phyloP scores from a whole-genome alignment of 352 stramenopile species.

The Pythium vanterpoolii region DNA sequence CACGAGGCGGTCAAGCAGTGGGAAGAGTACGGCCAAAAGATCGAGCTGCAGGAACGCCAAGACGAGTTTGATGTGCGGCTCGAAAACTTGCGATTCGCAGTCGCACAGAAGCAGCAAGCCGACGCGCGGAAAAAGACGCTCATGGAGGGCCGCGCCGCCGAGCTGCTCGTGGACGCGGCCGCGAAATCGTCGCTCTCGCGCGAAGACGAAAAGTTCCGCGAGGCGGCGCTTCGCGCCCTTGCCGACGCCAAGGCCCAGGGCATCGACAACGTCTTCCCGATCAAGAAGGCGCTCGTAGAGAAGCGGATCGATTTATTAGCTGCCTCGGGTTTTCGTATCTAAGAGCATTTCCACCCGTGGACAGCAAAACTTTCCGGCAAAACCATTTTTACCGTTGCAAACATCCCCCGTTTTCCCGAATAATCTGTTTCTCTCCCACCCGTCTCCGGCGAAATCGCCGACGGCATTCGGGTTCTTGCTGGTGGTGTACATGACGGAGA shows the following conservation, averaged over 20 bases:
- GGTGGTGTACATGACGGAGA: too few species aligned
- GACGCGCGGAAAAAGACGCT: conserved; percentile 56
- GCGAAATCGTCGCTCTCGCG: conserved; percentile 33
- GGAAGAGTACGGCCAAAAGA: conserved; percentile 58
- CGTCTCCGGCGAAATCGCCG: too few species aligned
- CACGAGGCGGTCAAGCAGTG: conserved; percentile 55
- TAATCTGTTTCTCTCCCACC: too few species aligned
- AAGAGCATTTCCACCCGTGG: too few species aligned
- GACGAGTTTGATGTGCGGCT: conserved; percentile 62
- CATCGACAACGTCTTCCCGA: conserved; percentile 60
- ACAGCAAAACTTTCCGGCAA: too few species aligned
- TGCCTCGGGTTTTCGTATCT: conserved; percentile 67
- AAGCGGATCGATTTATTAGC: conserved; percentile 70
- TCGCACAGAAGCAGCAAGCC: conserved; percentile 71
- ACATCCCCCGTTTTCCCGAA: too few species aligned
- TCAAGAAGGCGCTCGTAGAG: conserved; percentile 68
- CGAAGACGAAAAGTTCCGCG: conserved; percentile 61
- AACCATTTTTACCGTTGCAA: too few species aligned
- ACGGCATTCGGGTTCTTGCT: too few species aligned
- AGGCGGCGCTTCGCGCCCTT: conserved; percentile 48
- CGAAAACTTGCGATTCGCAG: conserved; percentile 57
- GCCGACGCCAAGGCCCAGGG: conserved; percentile 56
- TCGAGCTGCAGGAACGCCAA: conserved; percentile 53
- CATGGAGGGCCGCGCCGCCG: conserved; percentile 35
- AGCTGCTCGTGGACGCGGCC: conserved; percentile 31